Evolutionary conservation across 2,329 filamentous ascomycete genomes (phyloP).

Genomic region (Nothopassalora personata): DNA sequence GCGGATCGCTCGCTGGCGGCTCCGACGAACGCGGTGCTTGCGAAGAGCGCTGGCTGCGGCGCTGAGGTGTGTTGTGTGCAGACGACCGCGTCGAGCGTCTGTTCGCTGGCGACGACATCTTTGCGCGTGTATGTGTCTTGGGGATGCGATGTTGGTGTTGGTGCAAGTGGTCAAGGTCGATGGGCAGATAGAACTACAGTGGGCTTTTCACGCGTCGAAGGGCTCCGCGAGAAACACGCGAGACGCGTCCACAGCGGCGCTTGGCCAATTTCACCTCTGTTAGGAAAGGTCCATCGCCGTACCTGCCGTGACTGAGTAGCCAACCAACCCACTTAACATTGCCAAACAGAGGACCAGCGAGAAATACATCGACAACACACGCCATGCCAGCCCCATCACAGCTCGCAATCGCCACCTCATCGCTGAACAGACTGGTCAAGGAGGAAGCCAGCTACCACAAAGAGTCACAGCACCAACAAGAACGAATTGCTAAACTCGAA

Average conservation of each 20-base stretch:
- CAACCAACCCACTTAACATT: background rate
- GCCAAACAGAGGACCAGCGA: background rate
- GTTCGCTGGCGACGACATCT: slow-evolving; percentile 59
- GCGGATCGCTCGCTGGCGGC: slow-evolving; percentile 37
- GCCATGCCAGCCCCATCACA: slow-evolving; percentile 71
- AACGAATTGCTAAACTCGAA: slow-evolving; percentile 64
- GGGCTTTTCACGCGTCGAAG: background rate
- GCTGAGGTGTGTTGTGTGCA: slow-evolving; percentile 40
- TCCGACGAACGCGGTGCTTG: slow-evolving; percentile 42
- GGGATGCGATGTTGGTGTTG: slow-evolving; percentile 3
- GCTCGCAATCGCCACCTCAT: slow-evolving; percentile 72
- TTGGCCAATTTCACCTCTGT: background rate
- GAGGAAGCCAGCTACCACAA: slow-evolving; percentile 88
- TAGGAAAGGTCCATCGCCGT: background rate
- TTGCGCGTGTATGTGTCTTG: slow-evolving; percentile 19
- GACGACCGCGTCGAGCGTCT: slow-evolving; percentile 52
- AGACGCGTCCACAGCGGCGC: background rate
- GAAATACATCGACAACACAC: background rate
- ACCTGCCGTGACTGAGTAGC: background rate
- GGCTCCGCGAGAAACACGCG: background rate
- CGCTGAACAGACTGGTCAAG: slow-evolving; percentile 79
- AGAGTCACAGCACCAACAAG: slow-evolving; percentile 71
- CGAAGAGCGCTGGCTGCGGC: slow-evolving; percentile 50
- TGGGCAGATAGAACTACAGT: background rate
- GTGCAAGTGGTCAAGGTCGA: background rate